Base-by-base conservation (phyloP, 108 stramenopile species). In the Chaetoceros tenuissimus region DNA sequence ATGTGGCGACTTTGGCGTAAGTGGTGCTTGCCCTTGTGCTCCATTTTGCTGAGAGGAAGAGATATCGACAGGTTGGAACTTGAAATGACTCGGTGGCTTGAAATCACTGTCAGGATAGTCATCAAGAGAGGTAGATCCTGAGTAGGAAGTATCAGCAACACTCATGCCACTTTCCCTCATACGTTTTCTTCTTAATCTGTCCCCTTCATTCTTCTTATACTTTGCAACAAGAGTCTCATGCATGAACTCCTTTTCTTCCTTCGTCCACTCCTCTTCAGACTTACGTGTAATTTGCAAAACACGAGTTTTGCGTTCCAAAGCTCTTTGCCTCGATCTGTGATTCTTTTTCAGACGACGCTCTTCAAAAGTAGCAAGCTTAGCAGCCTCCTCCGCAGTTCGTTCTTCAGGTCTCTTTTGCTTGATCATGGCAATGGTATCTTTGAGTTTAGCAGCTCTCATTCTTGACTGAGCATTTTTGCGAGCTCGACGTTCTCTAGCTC, bases 161-260 rank as follows among this genome's bases (percentile, higher is more conserved):
- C 34, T 40, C 34, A 40, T 13, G 5, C 34, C 34, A 40, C 34
- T 40, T 24, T 77, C 64, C 57, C 85, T 89, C 51, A 85, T 49
- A 51, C 77, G 61, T 34, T 82, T 79, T 44, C 88, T 74, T 25
- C 88, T 68, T 54, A 84, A 44, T 28, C 88, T 72, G 71, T 89
- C 88, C 16, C 84, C 84, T 62, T 85, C 88, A 59, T 85, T 89
- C 80, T 89, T 89, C 52, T 84, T 49, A 30, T 75, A 77, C 66
- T 82, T 89, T 21, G 79, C 83, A 21, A 43, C 49, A 29, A 85
- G 49, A 3, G 75, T 72, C 20, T 63, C 66, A 22, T 73, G 69
- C 63, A 84, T 57, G 48, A 73, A 71, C 55, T 77, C 74, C 26
- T 51, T 68, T 64, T 89, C 88, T 48, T 80, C 81, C 53, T 79